phyloP scores from a whole-genome alignment of 2,329 filamentous ascomycete species.

The Xylaria multiplex region DNA sequence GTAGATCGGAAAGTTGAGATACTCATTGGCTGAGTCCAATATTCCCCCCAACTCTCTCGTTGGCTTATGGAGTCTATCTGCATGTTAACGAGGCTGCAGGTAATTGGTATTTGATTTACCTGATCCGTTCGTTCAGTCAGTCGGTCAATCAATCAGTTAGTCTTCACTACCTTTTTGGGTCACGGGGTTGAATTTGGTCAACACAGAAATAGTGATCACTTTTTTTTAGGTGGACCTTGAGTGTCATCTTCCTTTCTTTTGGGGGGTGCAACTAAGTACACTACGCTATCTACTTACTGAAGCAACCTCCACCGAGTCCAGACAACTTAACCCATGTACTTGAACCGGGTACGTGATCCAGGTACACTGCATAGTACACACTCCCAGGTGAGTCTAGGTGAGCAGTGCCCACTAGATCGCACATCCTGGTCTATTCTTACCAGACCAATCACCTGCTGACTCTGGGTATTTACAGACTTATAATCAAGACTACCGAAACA shows the following conservation, averaged over 20 bases:
- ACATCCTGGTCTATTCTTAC: neutral
- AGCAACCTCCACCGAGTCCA: neutral
- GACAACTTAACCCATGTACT: no score
- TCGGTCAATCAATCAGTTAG: neutral
- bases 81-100: conserved; percentile 8
- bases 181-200: conserved; percentile 7
- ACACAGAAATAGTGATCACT: conserved; percentile 6
- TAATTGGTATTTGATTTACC: conserved; percentile 1
- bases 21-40: conserved; percentile 1
- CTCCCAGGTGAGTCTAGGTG: neutral
- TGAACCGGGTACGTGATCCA: no score
- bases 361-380: no score
- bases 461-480: conserved; percentile 5
- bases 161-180: neutral
- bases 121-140: neutral
- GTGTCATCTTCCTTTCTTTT: no score
- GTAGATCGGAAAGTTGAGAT: neutral
- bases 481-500: neutral
- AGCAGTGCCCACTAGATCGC: neutral
- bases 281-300: no score
- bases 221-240: conserved; percentile 4
- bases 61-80: conserved; percentile 7
- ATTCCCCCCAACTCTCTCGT: conserved; percentile 4
- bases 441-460: neutral
- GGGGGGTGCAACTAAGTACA: no score